Evolutionary conservation across 2,329 filamentous ascomycete genomes (phyloP).

Genomic region (Hyphodiscus sp.): DNA sequence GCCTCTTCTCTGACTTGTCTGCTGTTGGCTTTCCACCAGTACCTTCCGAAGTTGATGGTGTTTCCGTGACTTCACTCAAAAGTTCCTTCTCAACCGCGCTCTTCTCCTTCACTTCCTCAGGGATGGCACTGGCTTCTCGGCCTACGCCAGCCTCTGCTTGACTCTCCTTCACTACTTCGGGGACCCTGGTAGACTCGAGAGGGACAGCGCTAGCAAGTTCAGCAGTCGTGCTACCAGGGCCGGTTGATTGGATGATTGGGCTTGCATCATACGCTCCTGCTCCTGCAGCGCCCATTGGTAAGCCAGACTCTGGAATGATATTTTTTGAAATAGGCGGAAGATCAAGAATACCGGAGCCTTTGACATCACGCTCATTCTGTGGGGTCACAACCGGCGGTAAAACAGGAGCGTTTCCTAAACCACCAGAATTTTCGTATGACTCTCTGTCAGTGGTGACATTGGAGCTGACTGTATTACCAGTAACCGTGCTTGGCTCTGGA

Average conservation of each 20-base stretch:
- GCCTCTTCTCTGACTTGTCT: slow-evolving; percentile 44
- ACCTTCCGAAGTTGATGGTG: slow-evolving; percentile 51
- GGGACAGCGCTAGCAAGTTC: slow-evolving; percentile 38
- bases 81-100: slow-evolving; percentile 64
- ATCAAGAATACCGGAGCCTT: slow-evolving; percentile 36
- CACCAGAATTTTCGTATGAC: slow-evolving; percentile 78
- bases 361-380: slow-evolving; percentile 28
- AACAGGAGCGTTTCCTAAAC: slow-evolving; percentile 35
- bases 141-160: slow-evolving; percentile 57
- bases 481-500: slow-evolving; percentile 58
- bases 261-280: slow-evolving; percentile 46
- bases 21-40: slow-evolving; percentile 45
- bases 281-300: slow-evolving; percentile 51
- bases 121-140: slow-evolving; percentile 62
- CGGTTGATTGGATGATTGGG: slow-evolving; percentile 42
- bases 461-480: slow-evolving; percentile 59
- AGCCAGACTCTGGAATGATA: slow-evolving; percentile 76
- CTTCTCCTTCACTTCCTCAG: slow-evolving; percentile 65
- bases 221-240: slow-evolving; percentile 38
- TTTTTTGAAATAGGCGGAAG: slow-evolving; percentile 52
- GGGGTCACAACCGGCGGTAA: slow-evolving; percentile 36
- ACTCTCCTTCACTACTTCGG: slow-evolving; percentile 63
- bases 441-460: slow-evolving; percentile 75
- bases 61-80: slow-evolving; percentile 57
- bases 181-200: slow-evolving; percentile 40